Evolutionary conservation across 2,329 filamentous ascomycete species (phyloP), one percentile per base, ranked within the genome.

Genomic region (Acarospora socialis): DNA sequence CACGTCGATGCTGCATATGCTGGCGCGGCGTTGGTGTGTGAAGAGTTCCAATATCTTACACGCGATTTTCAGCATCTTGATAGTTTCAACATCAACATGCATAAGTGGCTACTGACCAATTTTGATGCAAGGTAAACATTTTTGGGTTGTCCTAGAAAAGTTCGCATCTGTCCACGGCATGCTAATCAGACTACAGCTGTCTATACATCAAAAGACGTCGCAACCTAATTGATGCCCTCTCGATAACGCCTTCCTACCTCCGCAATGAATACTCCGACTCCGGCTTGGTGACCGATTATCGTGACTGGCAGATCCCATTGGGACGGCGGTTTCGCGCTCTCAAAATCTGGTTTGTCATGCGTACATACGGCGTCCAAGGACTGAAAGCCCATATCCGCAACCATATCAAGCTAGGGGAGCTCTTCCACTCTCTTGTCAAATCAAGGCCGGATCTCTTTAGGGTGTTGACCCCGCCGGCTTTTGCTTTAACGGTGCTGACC

Each of bases 101-200:
- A 94, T 66, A 95, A 95, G 62, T 94, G 87, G 87, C 66, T 94
- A 28, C 73, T 94, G 12, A 84, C 83, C 35, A 93, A 92, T 56
- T 94, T 94, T 48, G 87, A 95, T 48, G 70, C 70, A 3, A 61
- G 57, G 58, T 61, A 47, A 18, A 43, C 33, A 5, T 16, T 10
- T 9, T 19, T 9, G 7, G 3, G 21, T 30, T 23, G 10, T 17
- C 16, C 3, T 12, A 21, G 12, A 28, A 17, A n/a, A 28, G 10
- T 13, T 17, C 18, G 9, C 14, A 5, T n/a, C 5, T 21, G 12
- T 28, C 33, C 10, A 21, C 21, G 29, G 9, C 13, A 7, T 8
- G 36, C 46, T 41, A 20, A 37, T 28, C n/a, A 10, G 10, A 17
- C 53, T 70, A 65, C 46, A 83, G 79, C 33, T 79, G 79, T 43